phyloP scores from a whole-genome alignment of 148 eudicot genomes.

The Linanthus parryae region DNA sequence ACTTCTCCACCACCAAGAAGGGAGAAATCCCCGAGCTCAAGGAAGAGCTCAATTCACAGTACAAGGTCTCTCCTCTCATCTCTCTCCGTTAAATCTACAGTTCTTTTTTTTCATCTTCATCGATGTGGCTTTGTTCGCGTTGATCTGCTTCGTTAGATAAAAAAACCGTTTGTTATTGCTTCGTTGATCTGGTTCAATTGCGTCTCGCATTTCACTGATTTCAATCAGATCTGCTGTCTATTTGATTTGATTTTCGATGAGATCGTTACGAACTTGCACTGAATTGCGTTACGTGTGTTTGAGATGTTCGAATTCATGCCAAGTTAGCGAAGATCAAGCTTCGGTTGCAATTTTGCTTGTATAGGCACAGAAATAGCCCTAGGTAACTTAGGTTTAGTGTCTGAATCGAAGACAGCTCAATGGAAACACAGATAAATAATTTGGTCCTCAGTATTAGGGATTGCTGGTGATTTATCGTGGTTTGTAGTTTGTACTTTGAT shows the following conservation, averaged over 20 bases:
- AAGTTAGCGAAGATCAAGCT: background rate
- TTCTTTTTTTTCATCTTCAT: background rate
- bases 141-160: too few species aligned
- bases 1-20: constrained; percentile 98
- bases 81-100: background rate
- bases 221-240: constrained; percentile 7
- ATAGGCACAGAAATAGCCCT: too few species aligned
- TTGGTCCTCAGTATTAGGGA: too few species aligned
- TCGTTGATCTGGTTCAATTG: constrained; percentile 7
- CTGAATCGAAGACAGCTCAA: too few species aligned
- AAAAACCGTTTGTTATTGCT: background rate
- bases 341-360: background rate
- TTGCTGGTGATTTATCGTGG: too few species aligned
- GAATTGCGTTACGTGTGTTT: too few species aligned
- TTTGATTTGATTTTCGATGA: background rate
- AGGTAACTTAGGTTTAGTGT: too few species aligned
- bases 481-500: too few species aligned
- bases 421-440: too few species aligned
- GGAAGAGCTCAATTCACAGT: constrained; percentile 99
- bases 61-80: constrained; percentile 55
- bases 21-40: constrained; percentile 99
- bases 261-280: background rate
- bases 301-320: background rate
- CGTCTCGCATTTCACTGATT: constrained; percentile 2
- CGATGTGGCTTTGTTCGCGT: too few species aligned